phyloP scores from a whole-genome alignment of 495 filamentous ascomycete genomes.

The Cairneyella variabilis region DNA sequence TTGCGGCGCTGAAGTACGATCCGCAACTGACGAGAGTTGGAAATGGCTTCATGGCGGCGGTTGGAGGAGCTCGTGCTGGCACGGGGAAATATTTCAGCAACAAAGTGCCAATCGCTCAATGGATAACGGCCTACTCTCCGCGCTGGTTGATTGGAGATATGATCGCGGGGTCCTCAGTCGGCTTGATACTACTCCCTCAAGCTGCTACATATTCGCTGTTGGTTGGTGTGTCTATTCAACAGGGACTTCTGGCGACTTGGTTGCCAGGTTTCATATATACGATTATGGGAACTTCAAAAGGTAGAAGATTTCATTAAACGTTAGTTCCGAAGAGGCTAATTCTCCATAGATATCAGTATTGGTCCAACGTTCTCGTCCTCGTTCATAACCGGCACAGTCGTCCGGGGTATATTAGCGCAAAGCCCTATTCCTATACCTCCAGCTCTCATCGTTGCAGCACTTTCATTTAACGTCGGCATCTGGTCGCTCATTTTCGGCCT shows the following conservation, averaged over 20 bases:
- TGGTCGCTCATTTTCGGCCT: conserved; percentile 14
- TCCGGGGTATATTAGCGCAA: no score
- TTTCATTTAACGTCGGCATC: conserved; percentile 12
- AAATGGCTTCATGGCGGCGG: conserved; percentile 2
- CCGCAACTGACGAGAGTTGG: conserved; percentile 9
- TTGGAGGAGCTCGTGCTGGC: conserved; percentile 7
- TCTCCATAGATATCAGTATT: conserved; percentile 6
- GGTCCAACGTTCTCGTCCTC: conserved; percentile 5
- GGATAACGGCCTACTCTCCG: conserved; percentile 11
- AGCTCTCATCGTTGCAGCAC: neutral
- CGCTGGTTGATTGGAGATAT: conserved; percentile 15
- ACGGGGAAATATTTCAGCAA: conserved; percentile 9
- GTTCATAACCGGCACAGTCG: conserved; percentile 4
- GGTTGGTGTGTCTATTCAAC: conserved; percentile 6
- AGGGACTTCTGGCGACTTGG: conserved; percentile 12
- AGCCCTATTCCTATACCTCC: neutral
- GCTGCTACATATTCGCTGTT: conserved; percentile 4
- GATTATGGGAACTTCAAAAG: conserved; percentile 17
- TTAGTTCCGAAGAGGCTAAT: neutral
- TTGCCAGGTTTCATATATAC: conserved; percentile 11
- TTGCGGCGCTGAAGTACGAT: conserved; percentile 3
- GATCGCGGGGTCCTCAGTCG: conserved; percentile 14
- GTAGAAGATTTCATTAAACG: neutral
- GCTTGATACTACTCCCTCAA: conserved; percentile 13
- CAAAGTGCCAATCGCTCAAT: conserved; percentile 15